Percentiles rank a stretch among this genome's conserved stretches.
These are phyloP conservation scores for Dioszegia crocea DNA, from an alignment of 768 basidiomycete genomes.

Conservation along the genomic window DNA sequence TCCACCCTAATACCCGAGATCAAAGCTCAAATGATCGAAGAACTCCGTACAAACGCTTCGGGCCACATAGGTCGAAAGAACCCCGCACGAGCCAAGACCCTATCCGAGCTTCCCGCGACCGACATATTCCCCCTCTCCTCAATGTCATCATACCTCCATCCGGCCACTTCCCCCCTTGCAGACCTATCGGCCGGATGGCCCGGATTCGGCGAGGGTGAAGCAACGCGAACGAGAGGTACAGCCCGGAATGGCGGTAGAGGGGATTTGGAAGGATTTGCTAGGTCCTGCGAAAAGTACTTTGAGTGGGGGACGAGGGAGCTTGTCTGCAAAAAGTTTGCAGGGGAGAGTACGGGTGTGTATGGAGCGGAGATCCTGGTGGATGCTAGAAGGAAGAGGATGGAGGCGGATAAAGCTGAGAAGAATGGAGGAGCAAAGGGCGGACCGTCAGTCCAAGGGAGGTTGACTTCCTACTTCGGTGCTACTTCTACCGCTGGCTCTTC, in stretches of 20 bases:
- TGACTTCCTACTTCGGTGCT: conserved; percentile 51
- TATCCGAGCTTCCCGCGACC: conserved; percentile 66
- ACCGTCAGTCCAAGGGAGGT: conserved; percentile 7
- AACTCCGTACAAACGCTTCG: conserved; percentile 56
- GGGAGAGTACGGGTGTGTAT: conserved; percentile 67
- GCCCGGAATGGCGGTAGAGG: conserved; percentile 41
- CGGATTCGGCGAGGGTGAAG: conserved; percentile 35
- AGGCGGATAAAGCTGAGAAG: conserved; percentile 46
- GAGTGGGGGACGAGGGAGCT: conserved; percentile 85
- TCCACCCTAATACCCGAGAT: conserved; percentile 1
- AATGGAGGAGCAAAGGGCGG: conserved; percentile 35
- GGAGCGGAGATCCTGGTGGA: conserved; percentile 66
- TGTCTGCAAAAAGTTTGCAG: conserved; percentile 71
- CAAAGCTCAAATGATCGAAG: conserved; percentile 22
- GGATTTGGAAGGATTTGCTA: conserved; percentile 59
- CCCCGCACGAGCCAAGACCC: conserved; percentile 63
- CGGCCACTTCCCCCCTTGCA: conserved; percentile 54
- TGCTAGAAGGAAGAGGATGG: conserved; percentile 61
- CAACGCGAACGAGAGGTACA: conserved; percentile 15
- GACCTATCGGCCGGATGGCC: conserved; percentile 35
- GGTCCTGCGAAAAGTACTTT: conserved; percentile 77
- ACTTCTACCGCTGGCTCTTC: conserved; percentile 5
- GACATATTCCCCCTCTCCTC: conserved; percentile 68
- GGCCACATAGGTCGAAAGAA: conserved; percentile 56
- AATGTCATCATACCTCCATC: conserved; percentile 70